Evolutionary conservation across 192 early-diverging fungal species (phyloP), one percentile per base, ranked within the genome.

Genomic region (Gigaspora rosea): DNA sequence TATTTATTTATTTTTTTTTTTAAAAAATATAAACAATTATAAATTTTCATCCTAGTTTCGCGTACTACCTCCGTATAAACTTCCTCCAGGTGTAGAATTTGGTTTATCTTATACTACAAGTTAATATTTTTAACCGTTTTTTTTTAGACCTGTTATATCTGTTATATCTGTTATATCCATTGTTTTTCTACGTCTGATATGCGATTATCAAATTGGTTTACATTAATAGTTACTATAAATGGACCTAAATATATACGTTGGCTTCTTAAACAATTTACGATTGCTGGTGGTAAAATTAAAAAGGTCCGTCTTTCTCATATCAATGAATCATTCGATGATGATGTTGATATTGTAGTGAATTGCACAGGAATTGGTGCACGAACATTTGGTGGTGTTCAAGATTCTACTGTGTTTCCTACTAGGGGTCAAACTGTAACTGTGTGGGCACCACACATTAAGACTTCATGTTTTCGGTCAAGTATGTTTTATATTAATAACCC

Each of bases 391-490:
- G 95, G 95, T 18, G 93, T 95, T 8, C 78, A 89, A 11, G 94
- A 95, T 76, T 27, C 62, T 41, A 65, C 77, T 4, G 83, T 93
- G 70, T 92, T 85, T 77, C 90, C 92, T 0, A 90, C 90, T 11
- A 83, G 93, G 35, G 95, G 94, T 50, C 94, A 95, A 80, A 93
- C 89, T 5, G 84, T 91, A 3, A 62, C 93, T 18, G 92, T 95
- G n/a, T 67, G 83, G 22, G 95, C 94, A 1, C 88, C 91, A 5
- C 85, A 91, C 56, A 87, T 94, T 20, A 88, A 92, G 71, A 80
- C 85, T 62, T 90, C 90, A 2, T 81, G 93, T 32, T 63, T 84
- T 49, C 76, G 77, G 68, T 61, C 68, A 77, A 81, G 80, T 82
- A 79, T 71, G 73, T 71, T 51, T 13, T 59, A 78, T 84, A 9